Percentiles rank a stretch among this genome's conserved stretches.
Evolutionary conservation across 768 basidiomycete genomes (phyloP).

Genomic region (Boletus patriciae): DNA sequence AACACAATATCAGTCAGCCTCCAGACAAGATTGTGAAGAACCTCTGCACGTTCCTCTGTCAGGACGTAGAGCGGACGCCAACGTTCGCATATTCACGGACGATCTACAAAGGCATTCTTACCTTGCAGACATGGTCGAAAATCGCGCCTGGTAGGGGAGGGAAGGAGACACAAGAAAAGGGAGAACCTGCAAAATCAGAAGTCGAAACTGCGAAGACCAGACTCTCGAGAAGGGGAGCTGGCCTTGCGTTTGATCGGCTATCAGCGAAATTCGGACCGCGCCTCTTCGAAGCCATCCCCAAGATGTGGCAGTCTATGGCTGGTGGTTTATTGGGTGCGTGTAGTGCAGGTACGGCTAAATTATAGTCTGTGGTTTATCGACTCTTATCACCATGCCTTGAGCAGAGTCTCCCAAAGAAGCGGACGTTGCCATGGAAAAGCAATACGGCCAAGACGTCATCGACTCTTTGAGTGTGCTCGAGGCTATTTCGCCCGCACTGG

Average conservation of each 20-base stretch:
- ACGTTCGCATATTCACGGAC: slow-evolving; percentile 74
- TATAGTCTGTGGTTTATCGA: neutral
- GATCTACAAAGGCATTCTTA: slow-evolving; percentile 70
- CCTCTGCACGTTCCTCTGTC: slow-evolving; percentile 93
- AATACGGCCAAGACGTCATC: slow-evolving; percentile 84
- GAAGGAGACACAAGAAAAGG: slow-evolving; percentile 45
- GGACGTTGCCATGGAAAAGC: slow-evolving; percentile 66
- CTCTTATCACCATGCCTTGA: slow-evolving; percentile 3
- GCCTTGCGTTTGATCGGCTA: slow-evolving; percentile 76
- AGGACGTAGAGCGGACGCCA: slow-evolving; percentile 86
- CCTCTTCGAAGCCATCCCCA: slow-evolving; percentile 80
- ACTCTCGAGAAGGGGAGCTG: slow-evolving; percentile 82
- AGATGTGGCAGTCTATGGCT: slow-evolving; percentile 93
- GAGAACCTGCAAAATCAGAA: slow-evolving; percentile 44
- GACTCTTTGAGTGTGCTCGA: slow-evolving; percentile 91
- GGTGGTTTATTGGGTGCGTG: slow-evolving; percentile 73
- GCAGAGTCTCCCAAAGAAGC: slow-evolving; percentile 56
- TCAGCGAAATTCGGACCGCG: slow-evolving; percentile 71
- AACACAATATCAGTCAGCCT: slow-evolving; percentile 73
- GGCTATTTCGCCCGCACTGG: slow-evolving; percentile 73
- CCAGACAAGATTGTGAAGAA: slow-evolving; percentile 97
- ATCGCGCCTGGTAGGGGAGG: slow-evolving; percentile 35
- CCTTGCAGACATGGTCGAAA: slow-evolving; percentile 53
- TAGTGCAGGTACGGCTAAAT: slow-evolving; percentile 51
- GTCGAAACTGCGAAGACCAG: slow-evolving; percentile 60